Conservation (phyloP, 108 stramenopile species). For the Skeletonema potamos region DNA sequence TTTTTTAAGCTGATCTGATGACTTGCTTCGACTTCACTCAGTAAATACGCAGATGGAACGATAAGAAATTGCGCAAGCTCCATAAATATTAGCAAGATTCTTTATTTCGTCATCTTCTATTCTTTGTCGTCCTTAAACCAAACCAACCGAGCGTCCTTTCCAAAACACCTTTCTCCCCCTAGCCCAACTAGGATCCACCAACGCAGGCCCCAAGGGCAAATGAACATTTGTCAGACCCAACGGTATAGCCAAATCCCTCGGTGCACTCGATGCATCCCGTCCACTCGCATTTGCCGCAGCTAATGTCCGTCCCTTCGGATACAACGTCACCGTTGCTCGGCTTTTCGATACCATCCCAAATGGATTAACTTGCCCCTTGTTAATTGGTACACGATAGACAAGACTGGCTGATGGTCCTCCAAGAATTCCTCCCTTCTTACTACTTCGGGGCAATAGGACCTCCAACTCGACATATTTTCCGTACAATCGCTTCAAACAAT, state of each 20-base stretch:
- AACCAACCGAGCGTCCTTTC: constrained; percentile 63
- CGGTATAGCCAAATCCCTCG: constrained; percentile 35
- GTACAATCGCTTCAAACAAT: constrained; percentile 37
- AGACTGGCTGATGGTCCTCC: constrained; percentile 55
- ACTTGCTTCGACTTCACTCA: too few relatives aligned
- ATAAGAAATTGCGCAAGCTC: too few relatives aligned
- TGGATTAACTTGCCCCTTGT: constrained; percentile 58
- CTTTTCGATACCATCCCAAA: constrained; percentile 67
- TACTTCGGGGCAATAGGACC: constrained; percentile 27
- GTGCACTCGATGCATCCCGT: constrained; percentile 13
- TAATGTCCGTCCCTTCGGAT: constrained; percentile 56
- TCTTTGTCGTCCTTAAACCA: constrained; percentile 36
- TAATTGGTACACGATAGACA: constrained; percentile 63
- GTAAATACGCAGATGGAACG: too few relatives aligned
- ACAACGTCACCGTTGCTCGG: constrained; percentile 55
- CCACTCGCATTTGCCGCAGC: constrained; percentile 16
- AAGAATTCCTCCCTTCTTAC: background rate
- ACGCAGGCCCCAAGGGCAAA: constrained; percentile 61
- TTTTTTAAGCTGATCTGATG: too few relatives aligned
- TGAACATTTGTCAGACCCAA: constrained; percentile 55
- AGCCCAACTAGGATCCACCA: constrained; percentile 82
- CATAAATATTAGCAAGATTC: background rate
- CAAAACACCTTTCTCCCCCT: constrained; percentile 69
- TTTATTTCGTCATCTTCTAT: background rate
- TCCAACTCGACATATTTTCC: constrained; percentile 49